These are phyloP conservation scores for Suillus lakei DNA, from an alignment of 768 basidiomycete genomes.

Conservation along the genomic window DNA sequence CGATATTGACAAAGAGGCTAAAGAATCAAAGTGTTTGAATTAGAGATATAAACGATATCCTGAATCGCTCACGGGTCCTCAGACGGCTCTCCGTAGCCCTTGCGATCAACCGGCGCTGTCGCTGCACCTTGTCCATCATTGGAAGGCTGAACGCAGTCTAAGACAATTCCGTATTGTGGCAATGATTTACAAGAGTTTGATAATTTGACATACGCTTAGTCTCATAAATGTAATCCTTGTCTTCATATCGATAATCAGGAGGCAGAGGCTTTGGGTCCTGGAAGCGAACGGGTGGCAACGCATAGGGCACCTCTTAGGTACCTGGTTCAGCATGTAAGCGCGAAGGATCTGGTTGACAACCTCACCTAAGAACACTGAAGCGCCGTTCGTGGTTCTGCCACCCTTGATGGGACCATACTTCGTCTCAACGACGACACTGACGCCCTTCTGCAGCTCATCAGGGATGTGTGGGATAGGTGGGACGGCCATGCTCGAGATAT, in stretches of 20 bases:
- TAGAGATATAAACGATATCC: not conserved
- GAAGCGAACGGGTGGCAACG: conserved; percentile 66
- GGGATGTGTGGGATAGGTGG: conserved; percentile 47
- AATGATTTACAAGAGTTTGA: not conserved
- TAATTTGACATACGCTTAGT: conserved; percentile 49
- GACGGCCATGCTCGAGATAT: not conserved
- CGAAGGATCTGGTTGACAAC: not conserved
- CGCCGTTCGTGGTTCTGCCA: conserved; percentile 62
- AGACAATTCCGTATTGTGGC: not conserved
- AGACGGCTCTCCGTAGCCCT: conserved; percentile 68
- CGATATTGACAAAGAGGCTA: conserved; percentile 71
- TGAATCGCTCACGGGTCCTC: conserved; percentile 66
- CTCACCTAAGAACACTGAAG: conserved; percentile 68
- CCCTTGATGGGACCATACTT: conserved; percentile 60
- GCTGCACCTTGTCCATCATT: conserved; percentile 69
- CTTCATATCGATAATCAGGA: conserved; percentile 55
- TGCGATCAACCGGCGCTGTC: conserved; percentile 57
- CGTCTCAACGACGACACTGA: conserved; percentile 55
- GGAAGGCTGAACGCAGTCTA: conserved; percentile 64
- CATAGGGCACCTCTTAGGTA: conserved; percentile 71
- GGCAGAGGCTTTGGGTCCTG: conserved; percentile 65
- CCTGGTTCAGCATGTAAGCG: conserved; percentile 1
- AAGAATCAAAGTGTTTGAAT: not conserved
- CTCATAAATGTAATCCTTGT: conserved; percentile 65
- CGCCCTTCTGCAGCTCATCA: conserved; percentile 54